Percentiles rank a stretch among this genome's conserved stretches.
These are phyloP conservation scores for Agarophyton chilense DNA, from an alignment of 23 red algal genomes.

Conservation along the genomic window DNA sequence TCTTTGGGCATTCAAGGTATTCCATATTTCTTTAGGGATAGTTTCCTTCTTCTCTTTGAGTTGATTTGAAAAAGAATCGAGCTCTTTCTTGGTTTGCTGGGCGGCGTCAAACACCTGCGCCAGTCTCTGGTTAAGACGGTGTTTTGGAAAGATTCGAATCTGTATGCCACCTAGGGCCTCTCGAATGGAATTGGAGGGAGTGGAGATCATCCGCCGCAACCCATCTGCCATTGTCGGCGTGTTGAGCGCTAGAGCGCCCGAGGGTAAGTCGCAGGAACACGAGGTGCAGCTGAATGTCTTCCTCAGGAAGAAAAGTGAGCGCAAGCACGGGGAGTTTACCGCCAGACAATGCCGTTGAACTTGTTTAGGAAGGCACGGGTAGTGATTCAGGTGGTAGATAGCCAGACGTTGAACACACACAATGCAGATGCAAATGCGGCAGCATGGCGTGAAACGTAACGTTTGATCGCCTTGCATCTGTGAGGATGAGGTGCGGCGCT, in stretches of 20 bases:
- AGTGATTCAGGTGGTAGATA: too few relatives aligned
- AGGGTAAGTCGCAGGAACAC: too few relatives aligned
- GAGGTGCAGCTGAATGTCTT: too few relatives aligned
- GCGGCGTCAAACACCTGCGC: slow-evolving; percentile 17
- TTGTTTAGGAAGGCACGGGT: too few relatives aligned
- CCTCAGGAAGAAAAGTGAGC: too few relatives aligned
- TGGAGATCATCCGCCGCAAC: slow-evolving; percentile 6
- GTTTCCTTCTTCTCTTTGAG: slow-evolving; percentile 20
- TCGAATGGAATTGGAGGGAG: neutral
- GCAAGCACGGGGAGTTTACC: too few relatives aligned
- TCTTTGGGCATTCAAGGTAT: neutral
- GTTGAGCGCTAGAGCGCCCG: too few relatives aligned
- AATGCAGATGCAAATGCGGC: neutral
- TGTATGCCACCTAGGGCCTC: neutral
- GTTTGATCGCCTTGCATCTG: neutral
- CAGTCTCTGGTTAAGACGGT: neutral
- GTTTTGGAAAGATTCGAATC: neutral
- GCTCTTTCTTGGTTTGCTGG: neutral
- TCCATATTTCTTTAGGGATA: neutral
- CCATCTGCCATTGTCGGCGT: neutral
- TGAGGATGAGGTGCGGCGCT: neutral
- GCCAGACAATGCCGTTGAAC: too few relatives aligned
- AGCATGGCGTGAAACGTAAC: neutral
- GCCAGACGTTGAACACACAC: too few relatives aligned
- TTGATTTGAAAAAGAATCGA: neutral